Conservation (phyloP, 139 green algal species). For the Helicosporidium sp. region DNA sequence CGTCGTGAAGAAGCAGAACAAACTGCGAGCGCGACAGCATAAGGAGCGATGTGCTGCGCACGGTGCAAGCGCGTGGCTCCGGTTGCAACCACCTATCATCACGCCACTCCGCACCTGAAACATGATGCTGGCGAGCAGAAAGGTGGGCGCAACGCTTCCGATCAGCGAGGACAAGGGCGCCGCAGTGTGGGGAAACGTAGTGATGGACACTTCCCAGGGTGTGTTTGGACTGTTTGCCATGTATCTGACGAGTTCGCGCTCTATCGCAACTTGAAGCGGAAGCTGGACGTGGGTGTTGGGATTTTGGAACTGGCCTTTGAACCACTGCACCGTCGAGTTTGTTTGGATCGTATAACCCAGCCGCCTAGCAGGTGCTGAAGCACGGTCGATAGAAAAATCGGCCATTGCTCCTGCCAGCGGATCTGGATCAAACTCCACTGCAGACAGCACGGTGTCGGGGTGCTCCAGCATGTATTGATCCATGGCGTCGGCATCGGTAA, state of each 20-base stretch:
- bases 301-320: constrained; percentile 41
- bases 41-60: neutral
- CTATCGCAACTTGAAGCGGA: constrained; percentile 43
- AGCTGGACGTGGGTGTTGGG: constrained; percentile 41
- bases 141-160: constrained; percentile 25
- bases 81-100: too few species aligned
- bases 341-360: constrained; percentile 37
- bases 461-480: constrained; percentile 39
- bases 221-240: constrained; percentile 2
- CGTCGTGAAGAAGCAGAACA: constrained; percentile 20
- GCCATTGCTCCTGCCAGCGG: too few species aligned
- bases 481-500: constrained; percentile 9
- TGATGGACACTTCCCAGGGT: constrained; percentile 26
- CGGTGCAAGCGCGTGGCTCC: neutral
- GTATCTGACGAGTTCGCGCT: constrained; percentile 31
- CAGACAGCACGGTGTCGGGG: constrained; percentile 24
- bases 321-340: constrained; percentile 34
- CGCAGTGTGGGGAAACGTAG: constrained; percentile 38
- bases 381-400: too few species aligned
- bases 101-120: constrained; percentile 33
- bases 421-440: too few species aligned
- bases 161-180: constrained; percentile 21
- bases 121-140: constrained; percentile 47
- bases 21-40: constrained; percentile 7
- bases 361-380: too few species aligned